Conservation (phyloP, 2,329 filamentous ascomycete genomes). For the Nemania sp. region DNA sequence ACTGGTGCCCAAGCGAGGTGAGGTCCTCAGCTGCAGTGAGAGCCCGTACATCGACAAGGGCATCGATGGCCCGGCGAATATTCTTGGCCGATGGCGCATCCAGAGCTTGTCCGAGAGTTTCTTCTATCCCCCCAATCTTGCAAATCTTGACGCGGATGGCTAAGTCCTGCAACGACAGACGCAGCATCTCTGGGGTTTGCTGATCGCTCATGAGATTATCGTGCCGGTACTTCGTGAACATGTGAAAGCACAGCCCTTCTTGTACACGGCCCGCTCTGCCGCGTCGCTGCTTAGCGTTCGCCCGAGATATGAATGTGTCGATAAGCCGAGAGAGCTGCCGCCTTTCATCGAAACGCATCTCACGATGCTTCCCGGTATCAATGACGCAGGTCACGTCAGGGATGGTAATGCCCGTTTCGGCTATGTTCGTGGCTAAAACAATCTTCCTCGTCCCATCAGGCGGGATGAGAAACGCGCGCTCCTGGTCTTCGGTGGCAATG, state of each 20-base stretch:
- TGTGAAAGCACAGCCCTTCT: constrained; percentile 90
- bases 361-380: constrained; percentile 94
- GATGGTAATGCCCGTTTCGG: constrained; percentile 97
- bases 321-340: constrained; percentile 88
- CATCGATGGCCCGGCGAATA: constrained; percentile 89
- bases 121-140: constrained; percentile 90
- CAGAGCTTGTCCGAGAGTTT: constrained; percentile 83
- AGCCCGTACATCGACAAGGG: constrained; percentile 89
- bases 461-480: constrained; percentile 86
- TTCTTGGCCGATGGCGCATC: constrained; percentile 92
- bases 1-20: constrained; percentile 82
- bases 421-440: constrained; percentile 96
- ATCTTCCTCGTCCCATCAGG: constrained; percentile 86
- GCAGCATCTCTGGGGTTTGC: constrained; percentile 95
- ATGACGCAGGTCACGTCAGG: constrained; percentile 97
- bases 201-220: constrained; percentile 86
- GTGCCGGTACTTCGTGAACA: constrained; percentile 90
- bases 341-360: constrained; percentile 95
- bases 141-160: constrained; percentile 97
- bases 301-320: constrained; percentile 92
- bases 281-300: constrained; percentile 92
- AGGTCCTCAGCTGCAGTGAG: constrained; percentile 81
- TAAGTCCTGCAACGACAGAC: constrained; percentile 89
- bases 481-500: constrained; percentile 95
- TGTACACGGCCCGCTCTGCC: constrained; percentile 95